Evolutionary conservation across 1,284 basidiomycete species (phyloP), one percentile per base, ranked within the genome.

Genomic region (Takashimella tepidaria): DNA sequence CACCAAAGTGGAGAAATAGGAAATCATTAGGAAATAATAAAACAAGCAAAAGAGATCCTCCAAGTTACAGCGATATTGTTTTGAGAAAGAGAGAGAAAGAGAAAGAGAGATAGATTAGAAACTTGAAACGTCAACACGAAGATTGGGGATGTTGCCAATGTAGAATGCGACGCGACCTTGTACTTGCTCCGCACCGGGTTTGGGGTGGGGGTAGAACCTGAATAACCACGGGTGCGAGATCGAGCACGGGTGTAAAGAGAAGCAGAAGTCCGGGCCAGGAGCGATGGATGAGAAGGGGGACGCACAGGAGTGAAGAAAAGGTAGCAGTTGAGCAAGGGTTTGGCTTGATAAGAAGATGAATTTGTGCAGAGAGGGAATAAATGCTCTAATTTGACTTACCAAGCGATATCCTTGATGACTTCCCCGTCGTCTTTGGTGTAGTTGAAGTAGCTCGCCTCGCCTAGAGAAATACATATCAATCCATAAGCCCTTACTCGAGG

Each of bases 151-250:
- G 50, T 66, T 68, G 19, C 68, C 66, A 40, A 72, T 61, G 58
- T 73, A 69, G 57, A 73, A 73, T 0, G 70, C 69, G 6, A 70
- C 66, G n/a, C 69, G 56, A 13, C 67, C 66, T 3, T 51, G 62
- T 10, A 73, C 64, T 26, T 61, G 37, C 55, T 70, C 68, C 2
- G 69, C 69, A 20, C 67, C 70, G 26, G 58, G 45, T 48, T 64
- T 69, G 21, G 69, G 68, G 1, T 49, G 58, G 24, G 70, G 69
- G 54, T 73, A 73, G 57, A 58, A 70, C 70, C 70, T 72, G 43
- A 6, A n/a, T n/a, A n/a, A 37, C 8, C 10, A 16, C 10, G 42
- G 1, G 16, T 37, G 31, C 8, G 8, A 8, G 31, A 16, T 37
- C 31, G 16, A 16, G 10, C 10, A 37, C 31, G 31, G 31, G 31